Evolutionary conservation across 1,139 yeast species (phyloP).

Genomic region (Protomyces inundatus): DNA sequence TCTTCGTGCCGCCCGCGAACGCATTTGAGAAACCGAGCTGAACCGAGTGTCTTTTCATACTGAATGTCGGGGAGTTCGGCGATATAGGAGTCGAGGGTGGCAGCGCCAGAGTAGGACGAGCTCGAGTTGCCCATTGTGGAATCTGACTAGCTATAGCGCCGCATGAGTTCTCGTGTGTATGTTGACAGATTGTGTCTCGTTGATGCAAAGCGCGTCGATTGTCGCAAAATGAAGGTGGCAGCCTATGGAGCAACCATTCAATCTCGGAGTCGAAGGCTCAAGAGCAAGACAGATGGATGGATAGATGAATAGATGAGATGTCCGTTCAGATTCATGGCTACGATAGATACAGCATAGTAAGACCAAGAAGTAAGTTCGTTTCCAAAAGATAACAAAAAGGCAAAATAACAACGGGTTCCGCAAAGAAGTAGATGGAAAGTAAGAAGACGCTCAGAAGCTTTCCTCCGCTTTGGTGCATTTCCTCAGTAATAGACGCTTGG

Average conservation of each 20-base stretch:
- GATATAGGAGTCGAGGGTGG: constrained; percentile 84
- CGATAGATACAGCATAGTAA: background rate
- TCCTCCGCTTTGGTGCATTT: too few species aligned
- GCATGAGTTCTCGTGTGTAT: background rate
- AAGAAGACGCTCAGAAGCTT: too few species aligned
- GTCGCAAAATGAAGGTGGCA: background rate
- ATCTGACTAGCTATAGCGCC: background rate
- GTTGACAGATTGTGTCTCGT: background rate
- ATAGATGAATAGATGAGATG: too few species aligned
- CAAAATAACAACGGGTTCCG: too few species aligned
- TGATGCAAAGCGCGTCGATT: background rate
- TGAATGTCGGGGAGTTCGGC: constrained; percentile 70
- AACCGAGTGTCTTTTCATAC: constrained; percentile 62
- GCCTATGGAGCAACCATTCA: too few species aligned
- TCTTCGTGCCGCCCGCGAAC: constrained; percentile 60
- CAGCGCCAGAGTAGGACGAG: constrained; percentile 83
- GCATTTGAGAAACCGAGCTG: constrained; percentile 80
- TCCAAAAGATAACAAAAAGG: too few species aligned
- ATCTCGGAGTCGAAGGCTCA: too few species aligned
- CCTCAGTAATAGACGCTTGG: too few species aligned
- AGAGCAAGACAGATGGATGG: too few species aligned
- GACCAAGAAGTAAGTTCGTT: too few species aligned
- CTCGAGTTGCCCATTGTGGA: constrained; percentile 16
- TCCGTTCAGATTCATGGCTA: background rate
- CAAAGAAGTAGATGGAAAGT: too few species aligned